Evolutionary conservation across 305 asterid genomes (phyloP).

Genomic region (Rubia balearica): DNA sequence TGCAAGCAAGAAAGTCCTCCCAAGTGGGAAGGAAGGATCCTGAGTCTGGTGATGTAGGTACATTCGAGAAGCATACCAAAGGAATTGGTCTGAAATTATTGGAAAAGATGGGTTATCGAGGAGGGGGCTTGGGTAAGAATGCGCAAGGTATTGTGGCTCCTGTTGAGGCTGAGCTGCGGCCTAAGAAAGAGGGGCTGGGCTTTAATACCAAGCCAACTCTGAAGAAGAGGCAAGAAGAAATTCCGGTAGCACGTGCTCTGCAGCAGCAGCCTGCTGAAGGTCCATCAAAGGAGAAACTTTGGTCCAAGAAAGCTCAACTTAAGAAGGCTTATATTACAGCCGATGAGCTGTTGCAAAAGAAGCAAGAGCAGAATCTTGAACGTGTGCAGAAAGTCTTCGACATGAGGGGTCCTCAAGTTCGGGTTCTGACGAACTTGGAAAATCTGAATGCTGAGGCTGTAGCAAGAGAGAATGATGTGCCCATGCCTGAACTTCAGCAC

Average conservation of each 20-base stretch:
- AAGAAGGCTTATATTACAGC: slow-evolving; percentile 11
- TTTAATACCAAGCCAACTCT: slow-evolving; percentile 3
- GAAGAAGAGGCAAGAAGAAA: slow-evolving; percentile 27
- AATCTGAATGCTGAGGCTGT: slow-evolving; percentile 79
- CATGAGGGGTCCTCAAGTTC: slow-evolving; percentile 98
- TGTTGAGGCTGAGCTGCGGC: slow-evolving; percentile 4
- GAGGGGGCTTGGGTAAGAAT: slow-evolving; percentile 74
- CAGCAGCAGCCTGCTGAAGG: slow-evolving; percentile 18
- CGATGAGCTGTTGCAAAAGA: slow-evolving; percentile 3
- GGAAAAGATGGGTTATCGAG: slow-evolving; percentile 88
- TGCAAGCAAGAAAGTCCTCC: slow-evolving; percentile 48
- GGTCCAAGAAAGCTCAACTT: slow-evolving; percentile 7
- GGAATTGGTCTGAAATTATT: slow-evolving; percentile 76
- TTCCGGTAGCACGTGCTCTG: not conserved
- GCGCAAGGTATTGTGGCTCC: slow-evolving; percentile 6
- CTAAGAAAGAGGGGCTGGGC: slow-evolving; percentile 23
- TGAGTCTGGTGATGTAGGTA: slow-evolving; percentile 49
- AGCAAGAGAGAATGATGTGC: slow-evolving; percentile 69
- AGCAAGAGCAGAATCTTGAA: slow-evolving; percentile 10
- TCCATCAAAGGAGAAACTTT: slow-evolving; percentile 5
- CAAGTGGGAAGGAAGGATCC: slow-evolving; percentile 36
- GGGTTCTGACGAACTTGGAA: slow-evolving; percentile 76
- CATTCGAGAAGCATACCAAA: slow-evolving; percentile 64
- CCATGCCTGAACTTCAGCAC: slow-evolving; percentile 97
- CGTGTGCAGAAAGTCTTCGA: slow-evolving; percentile 47